phyloP scores from a whole-genome alignment of 169 alveolate genomes.

The Plasmodium knowlesi region DNA sequence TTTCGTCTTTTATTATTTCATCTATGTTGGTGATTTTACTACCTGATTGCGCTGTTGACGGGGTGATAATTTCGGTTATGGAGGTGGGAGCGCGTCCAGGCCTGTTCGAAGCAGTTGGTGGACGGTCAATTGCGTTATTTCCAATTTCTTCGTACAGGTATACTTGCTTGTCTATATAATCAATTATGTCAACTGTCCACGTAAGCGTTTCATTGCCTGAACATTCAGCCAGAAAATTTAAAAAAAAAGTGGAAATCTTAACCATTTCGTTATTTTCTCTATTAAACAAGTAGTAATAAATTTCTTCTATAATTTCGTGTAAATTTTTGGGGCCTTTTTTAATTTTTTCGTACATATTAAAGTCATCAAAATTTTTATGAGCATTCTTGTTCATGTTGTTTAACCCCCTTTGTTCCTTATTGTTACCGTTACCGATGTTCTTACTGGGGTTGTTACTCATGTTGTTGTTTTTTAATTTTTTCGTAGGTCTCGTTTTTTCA shows the following conservation, averaged over 20 bases:
- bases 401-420: background rate
- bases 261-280: slow-evolving; percentile 54
- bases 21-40: slow-evolving; percentile 44
- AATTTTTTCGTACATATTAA: slow-evolving; percentile 73
- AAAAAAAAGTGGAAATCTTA: slow-evolving; percentile 64
- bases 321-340: slow-evolving; percentile 61
- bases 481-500: slow-evolving; percentile 20
- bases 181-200: slow-evolving; percentile 73
- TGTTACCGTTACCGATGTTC: background rate
- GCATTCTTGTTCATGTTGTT: background rate
- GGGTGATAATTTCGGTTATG: slow-evolving; percentile 31
- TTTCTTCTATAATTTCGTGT: slow-evolving; percentile 71
- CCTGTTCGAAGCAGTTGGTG: background rate
- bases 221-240: slow-evolving; percentile 74
- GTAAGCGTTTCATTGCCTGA: slow-evolving; percentile 72
- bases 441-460: background rate
- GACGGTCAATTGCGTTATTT: background rate
- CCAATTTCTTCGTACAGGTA: slow-evolving; percentile 50
- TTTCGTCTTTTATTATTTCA: slow-evolving; percentile 72
- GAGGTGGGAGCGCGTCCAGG: background rate
- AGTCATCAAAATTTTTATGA: slow-evolving; percentile 64
- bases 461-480: slow-evolving; percentile 22
- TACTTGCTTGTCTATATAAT: slow-evolving; percentile 72
- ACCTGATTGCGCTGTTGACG: slow-evolving; percentile 53
- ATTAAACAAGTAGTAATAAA: slow-evolving; percentile 60